Evolutionary conservation across 2,329 filamentous ascomycete genomes (phyloP), one percentile per base, ranked within the genome.

Genomic region (Apiospora pterosperma): DNA sequence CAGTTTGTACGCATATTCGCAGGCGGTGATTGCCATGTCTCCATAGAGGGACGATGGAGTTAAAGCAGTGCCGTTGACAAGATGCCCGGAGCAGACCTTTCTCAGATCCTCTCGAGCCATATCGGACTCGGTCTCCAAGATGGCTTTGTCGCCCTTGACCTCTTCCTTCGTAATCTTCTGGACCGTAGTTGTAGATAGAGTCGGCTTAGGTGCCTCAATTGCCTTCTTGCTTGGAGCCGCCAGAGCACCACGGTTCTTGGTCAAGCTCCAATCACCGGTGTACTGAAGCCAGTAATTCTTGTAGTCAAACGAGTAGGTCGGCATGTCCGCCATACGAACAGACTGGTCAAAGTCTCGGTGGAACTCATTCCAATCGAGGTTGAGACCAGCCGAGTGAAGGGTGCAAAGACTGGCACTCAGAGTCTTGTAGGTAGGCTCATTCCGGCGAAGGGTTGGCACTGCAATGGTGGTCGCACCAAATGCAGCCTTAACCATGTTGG

Each of bases 241-340:
- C 23, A 78, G 72, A 16, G 77, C 79, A 42, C 80, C 83, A 68
- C 90, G 86, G 69, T 90, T 89, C 78, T 91, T 92, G 67, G 83
- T 88, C 59, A 91, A 77, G 36, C 82, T 85, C 88, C 88, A 92
- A 39, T 78, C 76, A 34, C 76, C 76, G 1, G 74, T 81, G 75
- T 91, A 91, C 73, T 88, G 86, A 19, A 91, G 82, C 89, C 89
- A 91, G 76, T 92, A 92, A 69, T 86, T 87, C 81, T 92, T 92
- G 67, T 85, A 79, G 73, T 92, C 88, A 73, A 89, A 93, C 0
- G 82, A 82, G 73, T 92, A 93, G 0, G 84, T 82, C 2, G 90
- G 90, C 4, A 93, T 78, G n/a, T 85, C 79, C n/a, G 91, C 77
- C 19, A 92, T 78, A 48, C 84, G 80, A 48, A 89, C 83, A 1